phyloP scores from a whole-genome alignment of 2,329 filamentous ascomycete genomes.

The Colletotrichum falcatum region DNA sequence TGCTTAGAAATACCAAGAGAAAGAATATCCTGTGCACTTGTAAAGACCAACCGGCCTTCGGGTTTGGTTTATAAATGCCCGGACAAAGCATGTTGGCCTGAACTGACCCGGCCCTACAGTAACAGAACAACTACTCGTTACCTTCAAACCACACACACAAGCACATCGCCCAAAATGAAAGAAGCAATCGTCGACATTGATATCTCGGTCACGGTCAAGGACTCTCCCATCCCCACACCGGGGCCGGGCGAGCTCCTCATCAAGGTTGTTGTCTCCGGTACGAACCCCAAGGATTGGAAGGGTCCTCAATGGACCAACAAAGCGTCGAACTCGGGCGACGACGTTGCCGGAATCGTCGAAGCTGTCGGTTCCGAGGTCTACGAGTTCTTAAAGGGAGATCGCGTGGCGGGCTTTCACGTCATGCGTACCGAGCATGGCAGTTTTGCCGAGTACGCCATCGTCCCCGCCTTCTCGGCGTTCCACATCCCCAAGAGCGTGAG shows the following conservation, averaged over 20 bases:
- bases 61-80: not conserved
- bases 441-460: slow-evolving; percentile 72
- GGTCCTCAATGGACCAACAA: slow-evolving; percentile 23
- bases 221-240: slow-evolving; percentile 40
- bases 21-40: not conserved
- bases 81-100: not conserved
- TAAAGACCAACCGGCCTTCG: not conserved
- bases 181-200: slow-evolving; percentile 39
- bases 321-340: slow-evolving; percentile 43
- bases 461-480: slow-evolving; percentile 67
- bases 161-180: slow-evolving; percentile 30
- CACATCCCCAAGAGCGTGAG: slow-evolving; percentile 60
- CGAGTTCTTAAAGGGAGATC: slow-evolving; percentile 52
- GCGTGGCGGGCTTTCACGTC: slow-evolving; percentile 62
- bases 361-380: slow-evolving; percentile 41
- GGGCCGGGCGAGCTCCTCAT: slow-evolving; percentile 43
- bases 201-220: slow-evolving; percentile 33
- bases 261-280: slow-evolving; percentile 43
- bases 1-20: slow-evolving; percentile 23
- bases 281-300: slow-evolving; percentile 49
- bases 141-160: not conserved
- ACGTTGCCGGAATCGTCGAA: slow-evolving; percentile 44
- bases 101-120: not conserved
- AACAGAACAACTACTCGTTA: no score
- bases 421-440: slow-evolving; percentile 64